Evolutionary conservation across 371 early-diverging fungal genomes (phyloP), one percentile per base, ranked within the genome.

Genomic region (Mucor racemosus): DNA sequence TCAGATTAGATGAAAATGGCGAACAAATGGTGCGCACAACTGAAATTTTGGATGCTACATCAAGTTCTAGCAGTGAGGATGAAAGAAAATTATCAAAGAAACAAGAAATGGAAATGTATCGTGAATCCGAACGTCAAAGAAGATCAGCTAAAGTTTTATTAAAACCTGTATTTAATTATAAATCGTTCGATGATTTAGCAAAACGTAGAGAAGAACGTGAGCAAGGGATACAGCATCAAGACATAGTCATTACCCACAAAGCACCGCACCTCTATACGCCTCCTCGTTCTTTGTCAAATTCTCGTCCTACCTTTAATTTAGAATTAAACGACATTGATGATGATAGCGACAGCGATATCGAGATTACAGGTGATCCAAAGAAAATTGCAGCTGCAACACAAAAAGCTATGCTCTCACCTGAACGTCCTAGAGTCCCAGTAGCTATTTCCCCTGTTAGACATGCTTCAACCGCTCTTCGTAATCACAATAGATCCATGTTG

Each of bases 401-500:
- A 4, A 13, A 19, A 26, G 53, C 53, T 5, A 8, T 61, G 8
- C 11, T 50, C 0, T 74, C 72, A 2, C 75, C 75, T 15, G 66
- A 66, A 6, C 46, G 54, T 10, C 9, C 62, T 35, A 38, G 48
- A 19, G 26, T 19, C n/a, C 44, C 67, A 8, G 35, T 54, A 2
- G 26, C 63, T 17, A 62, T 40, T 34, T 72, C 72, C 6, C 72
- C 75, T 36, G 35, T 68, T 3, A 50, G 60, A 19, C 64, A 46
- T 10, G 41, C 53, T 11, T 44, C 57, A 3, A 42, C 21, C 13
- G 17, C 41, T 13, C 71, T 65, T 8, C 66, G 72, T 4, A 67
- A 75, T 35, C 62, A 77, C 3, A 83, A 83, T 17, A 63, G 58
- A 34, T 58, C 54, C 21, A 50, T 83, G 34, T 58, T 73, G 15